A percentile compares a stretch with the other conserved stretches of the same genome.
These are phyloP conservation scores for Ricinus communis DNA, from an alignment of 345 rosid species.

Conservation along the genomic window DNA sequence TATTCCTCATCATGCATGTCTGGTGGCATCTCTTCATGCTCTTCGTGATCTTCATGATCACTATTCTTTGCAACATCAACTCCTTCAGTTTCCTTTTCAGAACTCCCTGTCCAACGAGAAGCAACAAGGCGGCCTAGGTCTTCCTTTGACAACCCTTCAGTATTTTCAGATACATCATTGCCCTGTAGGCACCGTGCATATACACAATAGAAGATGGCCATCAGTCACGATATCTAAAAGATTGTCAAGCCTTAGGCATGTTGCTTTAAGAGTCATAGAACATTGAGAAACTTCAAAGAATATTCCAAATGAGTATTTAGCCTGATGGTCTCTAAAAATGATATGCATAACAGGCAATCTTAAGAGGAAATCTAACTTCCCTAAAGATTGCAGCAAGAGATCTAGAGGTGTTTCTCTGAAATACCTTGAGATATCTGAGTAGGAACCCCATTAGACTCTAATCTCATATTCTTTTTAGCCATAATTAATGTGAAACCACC, in stretches of 20 bases:
- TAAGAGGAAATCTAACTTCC: background rate
- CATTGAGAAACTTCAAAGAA: conserved; percentile 2
- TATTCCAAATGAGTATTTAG: background rate
- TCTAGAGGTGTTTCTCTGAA: no score
- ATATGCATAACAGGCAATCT: background rate
- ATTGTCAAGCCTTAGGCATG: conserved; percentile 16
- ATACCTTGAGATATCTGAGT: no score
- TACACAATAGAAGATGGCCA: conserved; percentile 16
- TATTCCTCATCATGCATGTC: conserved; percentile 50
- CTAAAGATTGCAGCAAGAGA: no score
- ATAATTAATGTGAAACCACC: no score
- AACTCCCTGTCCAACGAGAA: conserved; percentile 93
- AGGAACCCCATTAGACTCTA: no score
- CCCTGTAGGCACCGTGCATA: conserved; percentile 38
- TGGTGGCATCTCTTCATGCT: conserved; percentile 46
- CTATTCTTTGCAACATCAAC: conserved; percentile 32
- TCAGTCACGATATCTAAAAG: conserved; percentile 7
- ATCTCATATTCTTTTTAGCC: no score
- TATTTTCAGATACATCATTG: conserved; percentile 41
- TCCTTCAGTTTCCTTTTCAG: conserved; percentile 45
- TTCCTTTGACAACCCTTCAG: conserved; percentile 79
- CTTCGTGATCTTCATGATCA: conserved; percentile 43
- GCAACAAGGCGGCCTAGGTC: conserved; percentile 93
- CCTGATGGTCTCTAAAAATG: background rate
- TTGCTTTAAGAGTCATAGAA: background rate